Conservation (phyloP, 2,329 filamentous ascomycete genomes). For the Arthrobotrys entomopaga region DNA sequence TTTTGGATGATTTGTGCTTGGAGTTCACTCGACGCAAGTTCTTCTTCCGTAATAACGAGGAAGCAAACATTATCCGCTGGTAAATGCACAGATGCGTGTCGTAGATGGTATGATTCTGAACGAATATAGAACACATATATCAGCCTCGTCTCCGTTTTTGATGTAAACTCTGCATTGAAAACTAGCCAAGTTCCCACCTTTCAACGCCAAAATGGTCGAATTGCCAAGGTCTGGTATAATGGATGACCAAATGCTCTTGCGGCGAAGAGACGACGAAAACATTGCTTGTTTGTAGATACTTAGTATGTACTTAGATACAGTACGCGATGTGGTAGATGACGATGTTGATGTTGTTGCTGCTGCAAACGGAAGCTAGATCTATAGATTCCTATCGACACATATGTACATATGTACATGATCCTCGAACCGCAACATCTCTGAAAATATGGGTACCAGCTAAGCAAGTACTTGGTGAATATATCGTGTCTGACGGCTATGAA, state of each 20-base stretch:
- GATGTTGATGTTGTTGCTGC: background rate
- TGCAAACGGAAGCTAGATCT: background rate
- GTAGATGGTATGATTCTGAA: slow-evolving; percentile 34
- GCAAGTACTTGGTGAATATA: too few relatives aligned
- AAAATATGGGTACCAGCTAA: too few relatives aligned
- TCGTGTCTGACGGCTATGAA: too few relatives aligned
- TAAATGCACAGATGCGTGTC: slow-evolving; percentile 38
- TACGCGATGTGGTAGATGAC: background rate
- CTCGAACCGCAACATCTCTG: background rate
- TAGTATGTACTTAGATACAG: background rate
- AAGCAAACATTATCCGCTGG: slow-evolving; percentile 36
- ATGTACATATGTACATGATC: too few relatives aligned
- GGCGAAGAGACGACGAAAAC: slow-evolving; percentile 40
- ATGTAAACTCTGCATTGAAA: too few relatives aligned
- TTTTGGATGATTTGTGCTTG: slow-evolving; percentile 13
- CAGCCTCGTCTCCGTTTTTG: background rate
- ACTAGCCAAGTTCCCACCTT: slow-evolving; percentile 10
- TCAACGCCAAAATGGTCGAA: slow-evolving; percentile 22
- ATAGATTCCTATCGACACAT: background rate
- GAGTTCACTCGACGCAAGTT: slow-evolving; percentile 25
- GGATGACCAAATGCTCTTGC: slow-evolving; percentile 35
- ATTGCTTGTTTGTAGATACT: slow-evolving; percentile 4
- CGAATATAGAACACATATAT: background rate
- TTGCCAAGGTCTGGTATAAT: slow-evolving; percentile 14
- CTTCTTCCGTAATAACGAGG: slow-evolving; percentile 31